These are phyloP conservation scores for Carex parvula DNA, from an alignment of 176 grass and related monocot genomes.

Conservation along the genomic window DNA sequence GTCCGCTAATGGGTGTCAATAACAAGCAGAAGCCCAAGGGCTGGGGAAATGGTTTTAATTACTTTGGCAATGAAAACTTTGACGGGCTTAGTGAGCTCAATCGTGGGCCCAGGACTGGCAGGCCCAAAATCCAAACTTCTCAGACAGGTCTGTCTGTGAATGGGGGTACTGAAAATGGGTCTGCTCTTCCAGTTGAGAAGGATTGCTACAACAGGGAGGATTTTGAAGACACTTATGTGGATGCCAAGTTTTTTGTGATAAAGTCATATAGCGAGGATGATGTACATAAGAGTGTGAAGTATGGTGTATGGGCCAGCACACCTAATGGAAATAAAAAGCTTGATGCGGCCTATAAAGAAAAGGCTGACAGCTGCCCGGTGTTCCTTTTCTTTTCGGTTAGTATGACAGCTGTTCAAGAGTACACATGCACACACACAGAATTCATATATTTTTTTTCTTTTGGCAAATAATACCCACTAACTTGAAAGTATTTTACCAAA, in stretches of 20 bases:
- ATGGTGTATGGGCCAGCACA: constrained; percentile 90
- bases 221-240: constrained; percentile 52
- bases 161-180: constrained; percentile 26
- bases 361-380: constrained; percentile 42
- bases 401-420: not conserved
- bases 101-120: constrained; percentile 63
- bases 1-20: constrained; percentile 45
- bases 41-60: constrained; percentile 50
- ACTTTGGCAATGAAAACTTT: constrained; percentile 49
- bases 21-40: constrained; percentile 50
- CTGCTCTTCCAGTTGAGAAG: constrained; percentile 28
- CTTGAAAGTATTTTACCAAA: not conserved
- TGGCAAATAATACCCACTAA: not conserved
- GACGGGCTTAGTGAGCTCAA: constrained; percentile 83
- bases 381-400: constrained; percentile 96
- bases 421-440: not conserved
- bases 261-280: constrained; percentile 97
- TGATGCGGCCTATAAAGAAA: constrained; percentile 69
- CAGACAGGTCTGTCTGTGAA: constrained; percentile 38
- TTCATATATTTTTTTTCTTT: not conserved
- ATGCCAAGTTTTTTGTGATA: constrained; percentile 86
- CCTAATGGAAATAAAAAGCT: constrained; percentile 91
- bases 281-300: constrained; percentile 89
- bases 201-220: constrained; percentile 69
- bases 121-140: constrained; percentile 46